A percentile compares a stretch with the other conserved stretches of the same genome.
Conservation (phyloP, 1,284 basidiomycete genomes). For the Tilletiaria anomala region DNA sequence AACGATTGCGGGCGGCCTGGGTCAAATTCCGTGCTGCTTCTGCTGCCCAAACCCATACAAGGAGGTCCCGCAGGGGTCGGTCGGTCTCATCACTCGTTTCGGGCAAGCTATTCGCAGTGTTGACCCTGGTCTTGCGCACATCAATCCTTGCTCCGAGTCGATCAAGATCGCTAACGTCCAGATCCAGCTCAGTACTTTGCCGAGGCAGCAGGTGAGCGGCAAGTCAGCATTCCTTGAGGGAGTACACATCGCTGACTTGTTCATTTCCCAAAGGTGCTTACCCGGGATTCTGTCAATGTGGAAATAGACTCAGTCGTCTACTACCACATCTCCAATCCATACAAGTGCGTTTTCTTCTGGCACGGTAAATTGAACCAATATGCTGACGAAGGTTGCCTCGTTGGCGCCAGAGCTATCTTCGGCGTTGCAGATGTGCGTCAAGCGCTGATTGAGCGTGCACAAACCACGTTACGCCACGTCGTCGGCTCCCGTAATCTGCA, state of each 20-base stretch:
- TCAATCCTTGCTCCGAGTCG: slow-evolving; percentile 82
- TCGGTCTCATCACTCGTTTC: slow-evolving; percentile 70
- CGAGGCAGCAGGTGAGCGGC: slow-evolving; percentile 64
- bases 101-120: slow-evolving; percentile 89
- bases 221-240: no score
- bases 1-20: slow-evolving; percentile 43
- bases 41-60: slow-evolving; percentile 57
- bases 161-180: slow-evolving; percentile 60
- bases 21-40: slow-evolving; percentile 54
- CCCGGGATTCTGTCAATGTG: slow-evolving; percentile 69
- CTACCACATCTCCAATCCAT: slow-evolving; percentile 50
- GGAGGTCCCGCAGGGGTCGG: slow-evolving; percentile 68
- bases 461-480: slow-evolving; percentile 87
- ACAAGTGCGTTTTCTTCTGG: no score
- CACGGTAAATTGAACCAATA: slow-evolving; percentile 34
- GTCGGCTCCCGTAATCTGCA: slow-evolving; percentile 62
- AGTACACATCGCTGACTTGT: not conserved
- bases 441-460: slow-evolving; percentile 78
- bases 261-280: slow-evolving; percentile 43
- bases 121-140: slow-evolving; percentile 76
- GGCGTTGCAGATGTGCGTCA: slow-evolving; percentile 72
- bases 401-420: slow-evolving; percentile 79
- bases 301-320: slow-evolving; percentile 78
- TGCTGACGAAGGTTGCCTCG: no score
- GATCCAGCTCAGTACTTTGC: slow-evolving; percentile 76